These are phyloP conservation scores for Starmerella floricola DNA, from an alignment of 805 yeast genomes.

Conservation along the genomic window DNA sequence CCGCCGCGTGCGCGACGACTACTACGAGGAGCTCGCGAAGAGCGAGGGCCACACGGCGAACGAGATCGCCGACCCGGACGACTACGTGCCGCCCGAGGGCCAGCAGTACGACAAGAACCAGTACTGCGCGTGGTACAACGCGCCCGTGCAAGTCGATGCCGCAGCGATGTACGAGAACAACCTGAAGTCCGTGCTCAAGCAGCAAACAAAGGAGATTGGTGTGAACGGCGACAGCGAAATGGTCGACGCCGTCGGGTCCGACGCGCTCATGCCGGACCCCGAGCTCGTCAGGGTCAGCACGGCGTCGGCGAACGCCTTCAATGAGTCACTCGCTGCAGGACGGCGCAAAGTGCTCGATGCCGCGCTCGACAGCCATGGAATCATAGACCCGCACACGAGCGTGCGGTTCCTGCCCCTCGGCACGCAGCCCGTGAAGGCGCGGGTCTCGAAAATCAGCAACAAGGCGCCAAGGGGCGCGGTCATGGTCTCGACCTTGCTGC, in stretches of 20 bases:
- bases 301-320: conserved; percentile 59
- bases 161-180: conserved; percentile 21
- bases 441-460: background rate
- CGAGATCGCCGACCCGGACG: conserved; percentile 57
- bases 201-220: conserved; percentile 5
- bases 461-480: conserved; percentile 10
- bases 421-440: conserved; percentile 56
- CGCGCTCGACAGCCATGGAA: background rate
- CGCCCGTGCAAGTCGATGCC: conserved; percentile 33
- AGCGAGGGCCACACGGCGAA: conserved; percentile 57
- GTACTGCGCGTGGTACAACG: conserved; percentile 45
- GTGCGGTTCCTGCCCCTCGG: conserved; percentile 55
- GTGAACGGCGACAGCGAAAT: conserved; percentile 2
- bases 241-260: conserved; percentile 3
- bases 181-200: conserved; percentile 26
- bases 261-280: conserved; percentile 10
- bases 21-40: conserved; percentile 53
- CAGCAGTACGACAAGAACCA: conserved; percentile 37
- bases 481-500: conserved; percentile 17
- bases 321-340: conserved; percentile 47
- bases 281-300: conserved; percentile 74
- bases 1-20: conserved; percentile 70
- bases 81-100: conserved; percentile 35
- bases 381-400: conserved; percentile 76
- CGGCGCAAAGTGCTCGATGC: conserved; percentile 36